Evolutionary conservation across 371 early-diverging fungal species (phyloP).

Genomic region (Mucor sp.): DNA sequence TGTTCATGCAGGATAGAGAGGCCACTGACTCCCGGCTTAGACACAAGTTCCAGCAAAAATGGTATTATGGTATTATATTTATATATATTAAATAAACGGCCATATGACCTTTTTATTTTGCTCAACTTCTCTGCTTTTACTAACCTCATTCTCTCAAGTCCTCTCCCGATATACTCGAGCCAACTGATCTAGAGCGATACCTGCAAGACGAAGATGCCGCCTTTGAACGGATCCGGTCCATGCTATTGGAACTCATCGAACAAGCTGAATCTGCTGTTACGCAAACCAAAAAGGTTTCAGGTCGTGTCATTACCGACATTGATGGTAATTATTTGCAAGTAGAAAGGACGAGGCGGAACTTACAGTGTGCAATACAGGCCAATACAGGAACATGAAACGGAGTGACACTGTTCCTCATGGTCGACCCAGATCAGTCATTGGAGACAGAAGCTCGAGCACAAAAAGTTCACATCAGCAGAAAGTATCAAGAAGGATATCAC

Average conservation of each 20-base stretch:
- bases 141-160: constrained; percentile 8
- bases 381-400: constrained; percentile 8
- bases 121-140: neutral
- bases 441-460: neutral
- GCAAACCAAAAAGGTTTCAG: constrained; percentile 24
- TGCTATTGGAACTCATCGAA: constrained; percentile 42
- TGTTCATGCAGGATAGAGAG: constrained; percentile 30
- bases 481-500: constrained; percentile 9
- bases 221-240: constrained; percentile 35
- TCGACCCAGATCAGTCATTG: constrained; percentile 13
- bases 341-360: neutral
- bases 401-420: neutral
- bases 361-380: neutral
- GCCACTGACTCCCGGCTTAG: constrained; percentile 40
- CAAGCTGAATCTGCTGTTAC: constrained; percentile 44
- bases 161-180: constrained; percentile 3
- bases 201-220: constrained; percentile 42
- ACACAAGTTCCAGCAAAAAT: constrained; percentile 30
- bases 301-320: neutral
- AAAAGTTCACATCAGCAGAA: constrained; percentile 6
- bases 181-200: constrained; percentile 13
- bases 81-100: neutral
- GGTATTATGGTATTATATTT: constrained; percentile 32
- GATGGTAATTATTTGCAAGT: neutral
- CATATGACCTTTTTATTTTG: constrained; percentile 5